phyloP scores from a whole-genome alignment of 306 rosid species.

The Macrotyloma uniflorum region DNA sequence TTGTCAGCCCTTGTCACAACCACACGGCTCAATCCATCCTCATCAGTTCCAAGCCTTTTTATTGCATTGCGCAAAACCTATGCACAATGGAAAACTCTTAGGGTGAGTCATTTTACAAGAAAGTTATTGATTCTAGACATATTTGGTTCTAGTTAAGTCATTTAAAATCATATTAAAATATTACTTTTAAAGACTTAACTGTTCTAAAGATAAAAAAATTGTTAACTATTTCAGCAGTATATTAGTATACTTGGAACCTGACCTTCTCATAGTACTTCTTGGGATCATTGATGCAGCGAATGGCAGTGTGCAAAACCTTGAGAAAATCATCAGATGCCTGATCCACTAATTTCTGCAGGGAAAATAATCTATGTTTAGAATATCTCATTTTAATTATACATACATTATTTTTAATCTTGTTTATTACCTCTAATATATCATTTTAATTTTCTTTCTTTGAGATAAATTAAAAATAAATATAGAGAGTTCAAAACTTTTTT shows the following conservation, averaged over 20 bases:
- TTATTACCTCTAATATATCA: no score
- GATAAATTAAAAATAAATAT: no score
- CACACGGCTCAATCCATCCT: conserved; percentile 76
- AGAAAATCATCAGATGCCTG: conserved; percentile 51
- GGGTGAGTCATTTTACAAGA: neutral
- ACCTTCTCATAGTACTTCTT: conserved; percentile 88
- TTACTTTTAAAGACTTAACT: no score
- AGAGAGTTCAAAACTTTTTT: no score
- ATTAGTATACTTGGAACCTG: no score
- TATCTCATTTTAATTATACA: no score
- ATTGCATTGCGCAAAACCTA: conserved; percentile 69
- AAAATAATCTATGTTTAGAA: neutral
- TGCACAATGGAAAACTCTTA: neutral
- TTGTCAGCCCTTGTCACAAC: conserved; percentile 84
- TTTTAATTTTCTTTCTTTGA: no score
- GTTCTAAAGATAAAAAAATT: no score
- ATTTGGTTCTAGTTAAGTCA: neutral
- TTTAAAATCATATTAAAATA: neutral
- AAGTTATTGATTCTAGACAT: neutral
- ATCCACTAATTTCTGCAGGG: conserved; percentile 58
- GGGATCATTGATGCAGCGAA: conserved; percentile 78
- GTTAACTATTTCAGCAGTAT: no score
- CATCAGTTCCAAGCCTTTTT: conserved; percentile 61
- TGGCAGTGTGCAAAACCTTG: conserved; percentile 59
- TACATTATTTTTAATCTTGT: no score